phyloP scores from a whole-genome alignment of 192 early-diverging fungal species.

The Globomyces pollinis-pini region DNA sequence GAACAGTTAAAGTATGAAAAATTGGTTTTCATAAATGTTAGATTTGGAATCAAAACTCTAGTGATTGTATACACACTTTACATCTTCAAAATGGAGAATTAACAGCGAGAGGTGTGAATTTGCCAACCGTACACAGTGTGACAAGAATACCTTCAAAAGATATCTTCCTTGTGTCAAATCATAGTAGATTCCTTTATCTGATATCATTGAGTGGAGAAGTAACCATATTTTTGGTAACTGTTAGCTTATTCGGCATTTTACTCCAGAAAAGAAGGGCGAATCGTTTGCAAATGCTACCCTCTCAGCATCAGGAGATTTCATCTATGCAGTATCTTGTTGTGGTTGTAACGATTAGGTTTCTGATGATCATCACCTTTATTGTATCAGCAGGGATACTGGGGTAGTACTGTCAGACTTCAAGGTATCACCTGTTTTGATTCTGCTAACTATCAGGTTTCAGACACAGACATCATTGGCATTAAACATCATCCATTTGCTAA shows the following conservation, averaged over 20 bases:
- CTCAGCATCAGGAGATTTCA: background rate
- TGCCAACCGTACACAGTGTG: conserved; percentile 48
- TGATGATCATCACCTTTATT: conserved; percentile 61
- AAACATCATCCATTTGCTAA: conserved; percentile 79
- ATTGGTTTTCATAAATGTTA: conserved; percentile 27
- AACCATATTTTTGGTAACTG: conserved; percentile 7
- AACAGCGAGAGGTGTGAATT: conserved; percentile 22
- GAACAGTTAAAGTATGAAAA: conserved; percentile 70
- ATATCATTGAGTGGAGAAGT: conserved; percentile 56
- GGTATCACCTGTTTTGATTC: too few species aligned
- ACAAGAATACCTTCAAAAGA: conserved; percentile 56
- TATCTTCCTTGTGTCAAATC: conserved; percentile 71
- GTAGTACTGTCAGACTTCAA: background rate
- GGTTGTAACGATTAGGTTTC: conserved; percentile 73
- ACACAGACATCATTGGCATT: conserved; percentile 70
- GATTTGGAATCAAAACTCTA: conserved; percentile 86
- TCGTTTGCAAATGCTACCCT: background rate
- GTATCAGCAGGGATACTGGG: conserved; percentile 60
- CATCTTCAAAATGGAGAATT: conserved; percentile 51
- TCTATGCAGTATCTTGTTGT: conserved; percentile 20
- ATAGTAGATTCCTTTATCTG: conserved; percentile 65
- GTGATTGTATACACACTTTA: conserved; percentile 56
- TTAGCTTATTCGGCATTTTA: background rate
- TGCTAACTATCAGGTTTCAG: too few species aligned
- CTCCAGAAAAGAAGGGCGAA: background rate